Conservation (phyloP, 164 flowering plant genomes). For the Nelumbo lutea region DNA sequence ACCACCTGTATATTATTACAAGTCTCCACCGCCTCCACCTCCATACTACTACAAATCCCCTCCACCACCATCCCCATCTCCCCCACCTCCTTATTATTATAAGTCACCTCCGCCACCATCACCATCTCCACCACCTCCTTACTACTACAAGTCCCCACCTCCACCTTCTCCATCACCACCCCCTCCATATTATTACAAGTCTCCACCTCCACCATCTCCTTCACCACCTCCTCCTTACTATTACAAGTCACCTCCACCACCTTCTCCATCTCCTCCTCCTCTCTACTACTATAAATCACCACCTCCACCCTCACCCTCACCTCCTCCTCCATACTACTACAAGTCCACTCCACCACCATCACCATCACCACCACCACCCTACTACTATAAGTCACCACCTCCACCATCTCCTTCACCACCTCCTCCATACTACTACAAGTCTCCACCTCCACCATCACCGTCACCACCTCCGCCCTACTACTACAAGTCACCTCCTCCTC, state of each 20-base stretch:
- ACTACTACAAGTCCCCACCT: constrained; percentile 8
- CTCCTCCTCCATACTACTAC: not conserved
- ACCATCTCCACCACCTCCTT: constrained; percentile 8
- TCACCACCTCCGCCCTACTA: constrained; percentile 1
- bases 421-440: not conserved
- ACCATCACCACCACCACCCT: not conserved
- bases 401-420: not conserved
- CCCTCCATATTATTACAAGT: constrained; percentile 10
- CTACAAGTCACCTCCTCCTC: constrained; percentile 3
- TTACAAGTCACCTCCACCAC: constrained; percentile 11
- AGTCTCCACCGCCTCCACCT: constrained; percentile 17
- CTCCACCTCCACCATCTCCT: constrained; percentile 12
- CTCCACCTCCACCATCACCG: constrained; percentile 15
- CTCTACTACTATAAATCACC: constrained; percentile 5
- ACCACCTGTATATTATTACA: not conserved
- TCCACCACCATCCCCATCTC: not conserved
- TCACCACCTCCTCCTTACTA: constrained; percentile 11
- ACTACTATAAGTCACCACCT: no score
- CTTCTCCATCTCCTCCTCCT: constrained; percentile 8
- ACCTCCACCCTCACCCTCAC: constrained; percentile 9
- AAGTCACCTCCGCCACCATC: constrained; percentile 5
- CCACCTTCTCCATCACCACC: constrained; percentile 12
- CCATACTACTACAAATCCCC: not conserved
- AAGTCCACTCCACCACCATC: not conserved
- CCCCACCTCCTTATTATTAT: constrained; percentile 1